Conservation (phyloP, 1,284 basidiomycete genomes). For the Trametes hirsuta region DNA sequence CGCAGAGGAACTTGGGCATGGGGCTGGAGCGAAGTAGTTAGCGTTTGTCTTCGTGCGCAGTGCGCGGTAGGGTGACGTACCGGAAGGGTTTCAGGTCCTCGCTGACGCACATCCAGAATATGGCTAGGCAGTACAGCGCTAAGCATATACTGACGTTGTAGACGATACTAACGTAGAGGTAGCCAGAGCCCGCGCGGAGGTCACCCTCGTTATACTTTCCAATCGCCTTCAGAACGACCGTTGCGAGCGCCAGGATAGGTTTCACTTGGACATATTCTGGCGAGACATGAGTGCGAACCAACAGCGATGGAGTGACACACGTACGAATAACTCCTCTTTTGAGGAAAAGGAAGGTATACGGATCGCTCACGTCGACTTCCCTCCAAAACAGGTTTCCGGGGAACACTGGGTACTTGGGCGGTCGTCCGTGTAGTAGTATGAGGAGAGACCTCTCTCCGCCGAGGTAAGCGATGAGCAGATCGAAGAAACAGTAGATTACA, state of each 20-base stretch:
- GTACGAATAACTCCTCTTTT: constrained; percentile 94
- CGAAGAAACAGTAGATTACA: constrained; percentile 94
- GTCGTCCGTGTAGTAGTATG: constrained; percentile 88
- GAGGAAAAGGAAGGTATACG: constrained; percentile 91
- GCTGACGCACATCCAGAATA: constrained; percentile 93
- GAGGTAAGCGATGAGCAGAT: constrained; percentile 82
- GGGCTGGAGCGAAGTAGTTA: constrained; percentile 46
- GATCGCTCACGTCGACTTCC: constrained; percentile 90
- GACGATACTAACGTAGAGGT: constrained; percentile 88
- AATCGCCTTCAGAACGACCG: constrained; percentile 83
- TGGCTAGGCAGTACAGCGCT: constrained; percentile 86
- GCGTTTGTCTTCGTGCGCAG: background rate
- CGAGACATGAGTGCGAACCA: background rate
- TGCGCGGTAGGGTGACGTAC: constrained; percentile 42
- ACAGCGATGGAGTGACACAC: constrained; percentile 36
- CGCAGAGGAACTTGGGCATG: constrained; percentile 94
- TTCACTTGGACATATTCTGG: constrained; percentile 98
- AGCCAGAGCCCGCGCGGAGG: constrained; percentile 84
- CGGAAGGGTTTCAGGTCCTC: constrained; percentile 88
- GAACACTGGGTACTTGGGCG: constrained; percentile 86
- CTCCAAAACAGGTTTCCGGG: constrained; percentile 79
- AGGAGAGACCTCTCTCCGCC: constrained; percentile 93
- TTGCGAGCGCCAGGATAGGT: constrained; percentile 84
- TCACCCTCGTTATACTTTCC: constrained; percentile 93
- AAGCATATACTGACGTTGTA: constrained; percentile 78